Conservation (phyloP, 768 basidiomycete species). For the Xerocomus spinulosus region DNA sequence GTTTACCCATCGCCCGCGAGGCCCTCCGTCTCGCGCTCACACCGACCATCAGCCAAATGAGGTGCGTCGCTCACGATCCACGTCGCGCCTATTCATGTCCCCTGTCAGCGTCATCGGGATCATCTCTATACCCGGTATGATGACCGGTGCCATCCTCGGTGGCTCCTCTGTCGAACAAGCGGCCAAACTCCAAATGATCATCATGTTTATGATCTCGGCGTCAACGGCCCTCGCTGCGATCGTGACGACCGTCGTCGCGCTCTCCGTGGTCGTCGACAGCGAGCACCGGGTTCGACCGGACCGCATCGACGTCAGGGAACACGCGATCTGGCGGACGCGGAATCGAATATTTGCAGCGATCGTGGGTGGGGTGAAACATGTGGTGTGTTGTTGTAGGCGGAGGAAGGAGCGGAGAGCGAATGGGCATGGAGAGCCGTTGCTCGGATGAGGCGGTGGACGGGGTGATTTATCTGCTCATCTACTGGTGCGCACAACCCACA, state of each 20-base stretch:
- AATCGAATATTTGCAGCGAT: constrained; percentile 26
- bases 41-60: constrained; percentile 85
- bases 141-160: constrained; percentile 88
- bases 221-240: constrained; percentile 69
- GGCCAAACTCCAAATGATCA: constrained; percentile 84
- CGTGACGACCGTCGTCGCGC: constrained; percentile 53
- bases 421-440: constrained; percentile 4
- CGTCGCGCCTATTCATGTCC: neutral
- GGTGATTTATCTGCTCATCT: constrained; percentile 7
- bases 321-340: constrained; percentile 33
- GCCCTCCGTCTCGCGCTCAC: constrained; percentile 76
- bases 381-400: constrained; percentile 9
- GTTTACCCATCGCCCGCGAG: constrained; percentile 70
- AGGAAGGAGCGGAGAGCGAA: neutral
- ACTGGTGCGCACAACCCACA: too few relatives aligned
- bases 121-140: constrained; percentile 84
- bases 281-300: constrained; percentile 64
- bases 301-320: constrained; percentile 43
- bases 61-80: constrained; percentile 34
- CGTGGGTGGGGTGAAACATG: constrained; percentile 6
- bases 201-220: constrained; percentile 91
- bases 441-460: constrained; percentile 11
- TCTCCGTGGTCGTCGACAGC: constrained; percentile 60
- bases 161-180: constrained; percentile 83
- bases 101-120: constrained; percentile 60